Evolutionary conservation across 495 filamentous ascomycete genomes (phyloP).

Genomic region (Podospora sp.): DNA sequence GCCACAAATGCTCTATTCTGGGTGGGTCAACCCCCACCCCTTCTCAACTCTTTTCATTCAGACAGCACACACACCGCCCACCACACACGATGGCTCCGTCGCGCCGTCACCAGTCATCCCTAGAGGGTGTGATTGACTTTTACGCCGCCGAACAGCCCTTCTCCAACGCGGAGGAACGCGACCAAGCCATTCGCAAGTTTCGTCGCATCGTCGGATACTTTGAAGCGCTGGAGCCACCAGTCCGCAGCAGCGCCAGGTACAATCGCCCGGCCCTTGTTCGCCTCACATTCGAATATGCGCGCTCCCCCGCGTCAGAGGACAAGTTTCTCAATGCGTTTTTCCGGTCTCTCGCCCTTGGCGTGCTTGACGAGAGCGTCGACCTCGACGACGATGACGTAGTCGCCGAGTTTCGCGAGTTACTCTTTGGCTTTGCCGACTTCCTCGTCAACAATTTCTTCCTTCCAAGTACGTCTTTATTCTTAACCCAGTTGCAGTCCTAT

Average conservation of each 20-base stretch:
- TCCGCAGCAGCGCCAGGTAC: too few species aligned
- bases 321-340: conserved; percentile 32
- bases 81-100: too few species aligned
- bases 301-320: conserved; percentile 29
- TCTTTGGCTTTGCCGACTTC: conserved; percentile 31
- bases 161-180: not conserved
- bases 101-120: conserved; percentile 10
- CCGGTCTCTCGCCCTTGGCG: conserved; percentile 21
- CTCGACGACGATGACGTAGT: not conserved
- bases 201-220: conserved; percentile 17
- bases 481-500: not conserved
- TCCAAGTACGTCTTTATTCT: conserved; percentile 24
- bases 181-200: too few species aligned
- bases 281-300: conserved; percentile 31
- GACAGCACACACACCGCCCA: too few species aligned
- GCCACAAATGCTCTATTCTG: too few species aligned
- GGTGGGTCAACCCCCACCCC: too few species aligned
- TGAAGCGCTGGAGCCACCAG: too few species aligned
- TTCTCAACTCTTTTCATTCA: too few species aligned
- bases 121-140: conserved; percentile 11
- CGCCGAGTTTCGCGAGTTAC: conserved; percentile 17
- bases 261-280: conserved; percentile 27
- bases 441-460: conserved; percentile 35
- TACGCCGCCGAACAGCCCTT: not conserved
- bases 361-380: conserved; percentile 24